Conservation (phyloP, 805 yeast species). For the Saccharomycopsis fibuligera region DNA sequence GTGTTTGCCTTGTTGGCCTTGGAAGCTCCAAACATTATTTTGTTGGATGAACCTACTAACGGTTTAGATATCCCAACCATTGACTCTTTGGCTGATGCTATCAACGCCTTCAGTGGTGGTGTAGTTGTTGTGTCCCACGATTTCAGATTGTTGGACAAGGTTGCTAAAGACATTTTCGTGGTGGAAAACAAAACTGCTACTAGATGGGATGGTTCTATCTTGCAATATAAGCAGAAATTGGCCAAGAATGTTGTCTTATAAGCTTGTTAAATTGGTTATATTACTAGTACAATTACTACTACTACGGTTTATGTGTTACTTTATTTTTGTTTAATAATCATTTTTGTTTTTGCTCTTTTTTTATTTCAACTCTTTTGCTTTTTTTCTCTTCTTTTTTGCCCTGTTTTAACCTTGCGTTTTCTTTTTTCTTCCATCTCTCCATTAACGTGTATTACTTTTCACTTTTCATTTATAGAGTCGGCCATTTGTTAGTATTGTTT, state of each 20-base stretch:
- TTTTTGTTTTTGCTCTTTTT: too few relatives aligned
- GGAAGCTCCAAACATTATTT: slow-evolving; percentile 88
- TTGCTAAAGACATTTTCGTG: slow-evolving; percentile 95
- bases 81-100: slow-evolving; percentile 96
- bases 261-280: slow-evolving; percentile 22
- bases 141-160: slow-evolving; percentile 94
- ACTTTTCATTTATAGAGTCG: too few relatives aligned
- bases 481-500: too few relatives aligned
- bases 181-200: slow-evolving; percentile 95
- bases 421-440: too few relatives aligned
- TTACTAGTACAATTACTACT: too few relatives aligned
- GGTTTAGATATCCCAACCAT: slow-evolving; percentile 98
- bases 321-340: too few relatives aligned
- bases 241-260: slow-evolving; percentile 82
- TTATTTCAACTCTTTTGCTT: not conserved
- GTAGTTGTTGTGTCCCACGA: slow-evolving; percentile 98
- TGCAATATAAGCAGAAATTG: slow-evolving; percentile 88
- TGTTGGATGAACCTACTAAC: slow-evolving; percentile 99
- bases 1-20: slow-evolving; percentile 94
- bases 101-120: slow-evolving; percentile 93
- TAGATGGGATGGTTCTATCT: slow-evolving; percentile 90
- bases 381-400: not conserved
- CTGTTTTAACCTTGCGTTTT: not conserved
- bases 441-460: too few relatives aligned
- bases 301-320: too few relatives aligned